Evolutionary conservation across 768 basidiomycete genomes (phyloP).

Genomic region (Amanita pseudoporphyria): DNA sequence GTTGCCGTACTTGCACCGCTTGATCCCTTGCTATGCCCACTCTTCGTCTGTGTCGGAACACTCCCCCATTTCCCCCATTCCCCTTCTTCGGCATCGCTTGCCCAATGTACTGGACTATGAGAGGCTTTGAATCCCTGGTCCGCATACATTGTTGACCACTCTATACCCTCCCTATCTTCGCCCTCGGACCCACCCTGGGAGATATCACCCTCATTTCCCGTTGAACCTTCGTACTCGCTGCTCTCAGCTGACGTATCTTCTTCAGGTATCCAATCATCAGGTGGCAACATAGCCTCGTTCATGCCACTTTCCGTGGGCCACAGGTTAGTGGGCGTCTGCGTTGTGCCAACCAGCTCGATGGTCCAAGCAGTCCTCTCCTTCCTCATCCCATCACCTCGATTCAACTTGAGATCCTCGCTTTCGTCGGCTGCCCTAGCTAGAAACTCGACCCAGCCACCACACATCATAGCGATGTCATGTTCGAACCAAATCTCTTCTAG

Average conservation of each 20-base stretch:
- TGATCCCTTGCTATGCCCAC: conserved; percentile 8
- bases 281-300: conserved; percentile 31
- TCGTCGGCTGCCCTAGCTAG: conserved; percentile 38
- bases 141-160: conserved; percentile 10
- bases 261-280: conserved; percentile 32
- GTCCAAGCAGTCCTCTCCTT: conserved; percentile 29
- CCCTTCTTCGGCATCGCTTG: not conserved
- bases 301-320: conserved; percentile 23
- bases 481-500: conserved; percentile 45
- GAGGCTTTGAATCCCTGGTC: conserved; percentile 8
- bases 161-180: too few relatives aligned
- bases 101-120: conserved; percentile 1
- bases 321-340: conserved; percentile 17
- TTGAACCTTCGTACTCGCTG: conserved; percentile 22
- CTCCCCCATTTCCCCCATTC: conserved; percentile 7
- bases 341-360: conserved; percentile 33
- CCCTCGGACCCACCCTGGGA: conserved; percentile 32
- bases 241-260: conserved; percentile 21
- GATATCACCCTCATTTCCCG: conserved; percentile 32
- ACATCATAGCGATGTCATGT: conserved; percentile 32
- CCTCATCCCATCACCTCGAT: conserved; percentile 24
- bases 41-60: conserved; percentile 12
- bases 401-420: conserved; percentile 28
- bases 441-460: conserved; percentile 53
- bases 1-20: conserved; percentile 21